Conservation (phyloP, 345 rosid genomes). For the Punica granatum region DNA sequence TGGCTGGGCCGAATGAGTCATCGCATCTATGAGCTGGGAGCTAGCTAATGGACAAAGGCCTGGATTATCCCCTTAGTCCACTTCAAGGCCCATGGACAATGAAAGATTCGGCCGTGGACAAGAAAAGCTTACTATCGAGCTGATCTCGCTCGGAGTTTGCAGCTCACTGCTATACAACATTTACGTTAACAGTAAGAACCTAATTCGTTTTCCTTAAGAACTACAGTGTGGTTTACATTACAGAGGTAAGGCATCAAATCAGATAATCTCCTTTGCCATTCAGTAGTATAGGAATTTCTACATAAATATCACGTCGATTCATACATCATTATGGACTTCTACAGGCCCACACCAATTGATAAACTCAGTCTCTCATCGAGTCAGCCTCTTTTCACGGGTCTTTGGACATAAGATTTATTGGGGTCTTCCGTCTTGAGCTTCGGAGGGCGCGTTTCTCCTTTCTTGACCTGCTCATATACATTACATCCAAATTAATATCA, state of each 20-base stretch:
- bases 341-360: background rate
- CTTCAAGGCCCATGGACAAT: too few species aligned
- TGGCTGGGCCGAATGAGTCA: too few species aligned
- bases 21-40: too few species aligned
- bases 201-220: too few species aligned
- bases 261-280: background rate
- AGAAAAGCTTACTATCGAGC: too few species aligned
- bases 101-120: too few species aligned
- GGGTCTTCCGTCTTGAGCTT: constrained; percentile 98
- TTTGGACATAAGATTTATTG: constrained; percentile 88
- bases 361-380: background rate
- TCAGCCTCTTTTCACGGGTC: constrained; percentile 86
- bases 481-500: background rate
- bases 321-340: background rate
- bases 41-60: too few species aligned
- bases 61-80: too few species aligned
- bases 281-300: background rate
- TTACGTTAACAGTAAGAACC: too few species aligned
- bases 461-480: constrained; percentile 52
- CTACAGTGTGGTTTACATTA: too few species aligned
- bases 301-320: background rate
- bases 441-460: constrained; percentile 89
- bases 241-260: background rate
- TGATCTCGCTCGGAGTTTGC: too few species aligned
- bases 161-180: too few species aligned